Base-by-base conservation (phyloP, 2,329 filamentous ascomycete species). In the Aspergillus latus region DNA sequence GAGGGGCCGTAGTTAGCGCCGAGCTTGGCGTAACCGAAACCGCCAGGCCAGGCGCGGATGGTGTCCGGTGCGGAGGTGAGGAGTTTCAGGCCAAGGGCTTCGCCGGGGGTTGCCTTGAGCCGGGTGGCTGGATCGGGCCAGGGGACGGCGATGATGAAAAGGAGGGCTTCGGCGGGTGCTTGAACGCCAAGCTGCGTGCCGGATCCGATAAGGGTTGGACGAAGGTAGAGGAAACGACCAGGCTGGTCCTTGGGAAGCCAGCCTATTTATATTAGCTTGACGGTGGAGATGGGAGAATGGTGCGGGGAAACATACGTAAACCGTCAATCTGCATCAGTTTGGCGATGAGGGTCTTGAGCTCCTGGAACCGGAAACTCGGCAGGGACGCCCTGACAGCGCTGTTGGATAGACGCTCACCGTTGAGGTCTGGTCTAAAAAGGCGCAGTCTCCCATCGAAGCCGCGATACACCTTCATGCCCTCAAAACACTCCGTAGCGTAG, bases 1-100 rank as follows among this genome's bases (percentile, higher is more conserved):
- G 84, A 87, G 15, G 92, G 92, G 0, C 92, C 92, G 73, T 96
- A 97, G 80, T 96, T 97, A 59, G 92, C 92, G 54, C 92, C 92
- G 34, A 97, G 84, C 77, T 97, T 97, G 59, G 92, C 91, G 69
- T 88, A 92, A 1, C 92, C 92, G 72, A 95, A 96, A 8, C 93
- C 92, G 59, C 92, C 92, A 16, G 90, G 91, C 92, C 92, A 97
- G 10, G 92, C 92, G 62, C 92, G 88, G 56, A 96, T 86, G 79
- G 88, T 90, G 72, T 96, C 90, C 62, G 92, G 86, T 54, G 85
- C 83, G 45, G 84, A 89, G 0, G 92, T 93, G 69, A 93, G 84
- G 45, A 96, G 83, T 66, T 84, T 87, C 80, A 95, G 57, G 3
- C 68, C 68, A 42, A 62, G 61, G 30, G 61, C 56, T 5, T 60